Conservation (phyloP, 495 filamentous ascomycete species). For the Talaromyces ruber region DNA sequence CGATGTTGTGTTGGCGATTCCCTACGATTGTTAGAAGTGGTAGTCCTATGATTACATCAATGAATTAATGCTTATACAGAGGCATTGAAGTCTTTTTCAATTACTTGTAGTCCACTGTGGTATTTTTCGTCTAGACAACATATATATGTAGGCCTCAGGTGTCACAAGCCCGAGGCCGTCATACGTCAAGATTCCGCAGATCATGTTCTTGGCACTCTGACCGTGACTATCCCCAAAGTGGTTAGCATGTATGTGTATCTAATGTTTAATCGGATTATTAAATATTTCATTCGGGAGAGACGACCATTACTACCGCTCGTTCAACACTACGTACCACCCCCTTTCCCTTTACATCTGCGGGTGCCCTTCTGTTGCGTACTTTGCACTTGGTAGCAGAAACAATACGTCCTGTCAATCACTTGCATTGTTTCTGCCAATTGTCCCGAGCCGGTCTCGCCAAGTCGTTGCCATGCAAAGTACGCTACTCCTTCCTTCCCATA, state of each 20-base stretch:
- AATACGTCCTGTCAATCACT: background rate
- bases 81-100: background rate
- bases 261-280: background rate
- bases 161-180: background rate
- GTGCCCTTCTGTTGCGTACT: background rate
- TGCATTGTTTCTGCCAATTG: background rate
- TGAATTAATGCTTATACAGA: background rate
- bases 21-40: background rate
- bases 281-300: background rate
- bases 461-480: slow-evolving; percentile 7
- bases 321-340: background rate
- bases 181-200: background rate
- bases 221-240: background rate
- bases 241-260: background rate
- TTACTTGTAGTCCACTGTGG: background rate
- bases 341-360: background rate
- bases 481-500: background rate
- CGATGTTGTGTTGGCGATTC: background rate
- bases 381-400: slow-evolving; percentile 3
- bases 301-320: background rate
- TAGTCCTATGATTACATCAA: background rate
- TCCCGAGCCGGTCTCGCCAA: background rate
- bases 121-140: background rate
- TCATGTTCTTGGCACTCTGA: background rate
- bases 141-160: background rate